These are phyloP conservation scores for Penicillium fimorum DNA, from an alignment of 495 filamentous ascomycete species.

Conservation along the genomic window DNA sequence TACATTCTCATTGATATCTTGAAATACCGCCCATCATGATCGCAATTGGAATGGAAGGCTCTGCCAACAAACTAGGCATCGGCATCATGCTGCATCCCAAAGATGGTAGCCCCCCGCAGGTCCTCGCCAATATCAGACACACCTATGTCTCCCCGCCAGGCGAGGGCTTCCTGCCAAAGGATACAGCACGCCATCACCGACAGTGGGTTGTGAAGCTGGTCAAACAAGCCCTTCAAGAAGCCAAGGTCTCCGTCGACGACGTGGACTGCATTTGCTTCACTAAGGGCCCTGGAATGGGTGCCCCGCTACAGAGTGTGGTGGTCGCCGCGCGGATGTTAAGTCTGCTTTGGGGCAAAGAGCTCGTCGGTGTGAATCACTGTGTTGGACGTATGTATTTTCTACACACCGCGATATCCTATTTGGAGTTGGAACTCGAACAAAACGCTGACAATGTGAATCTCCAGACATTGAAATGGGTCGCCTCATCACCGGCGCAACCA, in stretches of 20 bases:
- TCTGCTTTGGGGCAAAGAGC: constrained; percentile 79
- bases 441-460: constrained; percentile 12
- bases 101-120: constrained; percentile 57
- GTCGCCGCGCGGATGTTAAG: constrained; percentile 79
- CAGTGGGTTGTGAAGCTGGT: constrained; percentile 77
- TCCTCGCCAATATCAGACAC: constrained; percentile 93
- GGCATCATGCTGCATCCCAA: constrained; percentile 84
- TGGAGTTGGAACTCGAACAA: neutral
- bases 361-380: constrained; percentile 96
- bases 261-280: constrained; percentile 95
- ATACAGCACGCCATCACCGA: constrained; percentile 90
- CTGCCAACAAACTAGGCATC: constrained; percentile 95
- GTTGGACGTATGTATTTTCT: constrained; percentile 67
- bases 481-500: constrained; percentile 83
- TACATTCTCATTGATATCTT: neutral
- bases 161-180: constrained; percentile 93
- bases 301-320: constrained; percentile 85
- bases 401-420: neutral
- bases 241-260: constrained; percentile 58
- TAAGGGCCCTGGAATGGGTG: constrained; percentile 94
- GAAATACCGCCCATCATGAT: constrained; percentile 54
- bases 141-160: constrained; percentile 91
- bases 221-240: constrained; percentile 70
- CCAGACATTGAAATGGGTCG: constrained; percentile 94
- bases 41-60: constrained; percentile 91